Base-by-base conservation (phyloP, 163 green algal genomes). In the Scenedesmus sp. region DNA sequence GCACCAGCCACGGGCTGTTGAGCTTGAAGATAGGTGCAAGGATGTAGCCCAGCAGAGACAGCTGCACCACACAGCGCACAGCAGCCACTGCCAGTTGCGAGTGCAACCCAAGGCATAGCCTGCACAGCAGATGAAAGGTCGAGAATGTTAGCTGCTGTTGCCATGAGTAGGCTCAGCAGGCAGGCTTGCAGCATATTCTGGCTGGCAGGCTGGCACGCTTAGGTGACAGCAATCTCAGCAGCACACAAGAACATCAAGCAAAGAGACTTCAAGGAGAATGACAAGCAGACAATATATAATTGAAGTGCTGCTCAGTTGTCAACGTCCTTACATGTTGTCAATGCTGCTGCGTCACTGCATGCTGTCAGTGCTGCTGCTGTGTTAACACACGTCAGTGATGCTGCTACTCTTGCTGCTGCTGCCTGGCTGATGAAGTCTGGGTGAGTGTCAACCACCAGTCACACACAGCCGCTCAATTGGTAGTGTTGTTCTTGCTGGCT, bases 1-100 rank as follows among this genome's bases (percentile, higher is more conserved):
- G n/a, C 35, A 91, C 90, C 35, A 84, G 72, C 90, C 84, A 91
- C 1, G 37, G 20, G 72, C 40, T 44, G 37, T 68, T 59, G 1
- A 37, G n/a, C 10, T 85, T 70, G 72, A 92, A 92, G 46, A 92
- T 92, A 20, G 89, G 89, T 53, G 73, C 83, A 10, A 92, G 83
- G 44, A 92, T 86, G 72, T 87, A 90, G 18, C 90, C 90, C 78
- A 93, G 86, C 30, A 93, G 16, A 46, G 33, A 46, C 24, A 91
- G 87, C 56, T 91, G 87, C 40, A 81, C 46, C 30, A 91, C 78
- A 42, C 87, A 91, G 76, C 87, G 87, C 53, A 91, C 53, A 15
- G 51, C 87, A 18, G 76, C 87, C 26, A 91, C 26, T n/a, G 42
- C 37, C 26, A 91, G 87, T 53, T 91, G 87, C 2, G 51, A 37